Evolutionary conservation across 1,284 basidiomycete genomes (phyloP).

Genomic region (Anthracocystis walkeri): DNA sequence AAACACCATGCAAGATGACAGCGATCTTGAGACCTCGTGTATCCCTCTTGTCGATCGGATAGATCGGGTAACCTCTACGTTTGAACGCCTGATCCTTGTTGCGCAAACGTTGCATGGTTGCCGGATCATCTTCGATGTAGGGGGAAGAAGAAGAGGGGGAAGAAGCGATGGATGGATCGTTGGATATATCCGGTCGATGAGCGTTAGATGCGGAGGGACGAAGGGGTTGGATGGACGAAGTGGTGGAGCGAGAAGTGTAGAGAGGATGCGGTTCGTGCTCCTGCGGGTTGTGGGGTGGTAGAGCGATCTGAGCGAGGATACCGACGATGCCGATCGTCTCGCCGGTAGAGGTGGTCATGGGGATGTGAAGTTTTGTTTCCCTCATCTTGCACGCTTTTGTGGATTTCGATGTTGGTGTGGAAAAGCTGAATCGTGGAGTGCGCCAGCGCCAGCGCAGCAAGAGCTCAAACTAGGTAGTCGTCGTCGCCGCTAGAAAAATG

Average conservation of each 20-base stretch:
- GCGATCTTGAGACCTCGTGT: constrained; percentile 49
- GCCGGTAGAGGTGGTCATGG: constrained; percentile 41
- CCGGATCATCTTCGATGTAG: constrained; percentile 29
- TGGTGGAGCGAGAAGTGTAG: constrained; percentile 30
- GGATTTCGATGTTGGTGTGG: neutral
- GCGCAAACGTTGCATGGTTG: constrained; percentile 23
- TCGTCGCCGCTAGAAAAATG: too few species aligned
- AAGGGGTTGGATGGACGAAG: constrained; percentile 21
- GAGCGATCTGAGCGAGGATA: constrained; percentile 42
- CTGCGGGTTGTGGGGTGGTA: constrained; percentile 36
- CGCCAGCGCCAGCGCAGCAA: too few species aligned
- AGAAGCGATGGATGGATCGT: constrained; percentile 16
- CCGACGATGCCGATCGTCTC: constrained; percentile 49
- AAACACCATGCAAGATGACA: constrained; percentile 59
- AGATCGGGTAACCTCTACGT: constrained; percentile 26
- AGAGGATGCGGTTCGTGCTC: constrained; percentile 38
- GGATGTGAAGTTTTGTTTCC: constrained; percentile 53
- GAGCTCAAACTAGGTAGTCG: too few species aligned
- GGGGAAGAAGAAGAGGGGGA: neutral
- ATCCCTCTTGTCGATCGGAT: constrained; percentile 35
- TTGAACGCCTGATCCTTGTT: constrained; percentile 35
- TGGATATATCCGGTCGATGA: constrained; percentile 21
- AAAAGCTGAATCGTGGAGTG: neutral
- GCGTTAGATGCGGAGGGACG: neutral
- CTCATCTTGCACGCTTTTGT: constrained; percentile 22